A percentile compares a stretch with the other conserved stretches of the same genome.
phyloP scores from a whole-genome alignment of 176 grass and related monocot species.

The Cenchrus fungigraminus region DNA sequence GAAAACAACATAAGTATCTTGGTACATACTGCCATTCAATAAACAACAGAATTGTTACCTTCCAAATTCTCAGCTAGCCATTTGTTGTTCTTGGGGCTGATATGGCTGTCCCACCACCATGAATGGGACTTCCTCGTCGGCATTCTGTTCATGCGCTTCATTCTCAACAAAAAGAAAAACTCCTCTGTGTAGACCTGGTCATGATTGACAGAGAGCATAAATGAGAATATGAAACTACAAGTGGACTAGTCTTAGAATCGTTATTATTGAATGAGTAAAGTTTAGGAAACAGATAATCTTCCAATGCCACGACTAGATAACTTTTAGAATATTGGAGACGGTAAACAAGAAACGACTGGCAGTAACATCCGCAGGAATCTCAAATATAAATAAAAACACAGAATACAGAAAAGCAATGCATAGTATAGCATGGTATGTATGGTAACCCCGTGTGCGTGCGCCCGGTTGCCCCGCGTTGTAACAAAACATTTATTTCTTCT shows the following conservation, averaged over 20 bases:
- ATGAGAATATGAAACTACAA: slow-evolving; percentile 24
- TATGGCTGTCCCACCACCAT: slow-evolving; percentile 98
- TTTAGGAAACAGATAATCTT: background rate
- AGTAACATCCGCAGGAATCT: background rate
- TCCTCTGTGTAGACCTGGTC: slow-evolving; percentile 31
- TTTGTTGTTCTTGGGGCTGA: slow-evolving; percentile 85
- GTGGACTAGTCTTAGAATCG: slow-evolving; percentile 12
- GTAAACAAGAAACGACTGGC: slow-evolving; percentile 2
- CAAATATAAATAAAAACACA: slow-evolving; percentile 16
- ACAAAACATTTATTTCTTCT: too few relatives aligned
- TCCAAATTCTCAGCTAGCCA: slow-evolving; percentile 94
- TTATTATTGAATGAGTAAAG: background rate
- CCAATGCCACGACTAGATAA: background rate
- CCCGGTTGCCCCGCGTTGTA: too few relatives aligned
- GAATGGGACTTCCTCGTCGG: slow-evolving; percentile 82
- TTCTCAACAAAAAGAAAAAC: slow-evolving; percentile 35
- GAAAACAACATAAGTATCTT: slow-evolving; percentile 8
- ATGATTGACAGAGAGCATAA: slow-evolving; percentile 17
- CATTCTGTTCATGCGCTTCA: slow-evolving; percentile 81
- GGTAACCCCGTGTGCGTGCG: too few relatives aligned
- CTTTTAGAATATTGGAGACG: background rate
- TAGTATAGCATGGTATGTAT: background rate
- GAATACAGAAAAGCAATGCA: slow-evolving; percentile 26
- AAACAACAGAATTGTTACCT: slow-evolving; percentile 49
- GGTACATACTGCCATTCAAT: background rate